phyloP scores from a whole-genome alignment of 768 basidiomycete genomes.

The Pulveroboletus ravenelii region DNA sequence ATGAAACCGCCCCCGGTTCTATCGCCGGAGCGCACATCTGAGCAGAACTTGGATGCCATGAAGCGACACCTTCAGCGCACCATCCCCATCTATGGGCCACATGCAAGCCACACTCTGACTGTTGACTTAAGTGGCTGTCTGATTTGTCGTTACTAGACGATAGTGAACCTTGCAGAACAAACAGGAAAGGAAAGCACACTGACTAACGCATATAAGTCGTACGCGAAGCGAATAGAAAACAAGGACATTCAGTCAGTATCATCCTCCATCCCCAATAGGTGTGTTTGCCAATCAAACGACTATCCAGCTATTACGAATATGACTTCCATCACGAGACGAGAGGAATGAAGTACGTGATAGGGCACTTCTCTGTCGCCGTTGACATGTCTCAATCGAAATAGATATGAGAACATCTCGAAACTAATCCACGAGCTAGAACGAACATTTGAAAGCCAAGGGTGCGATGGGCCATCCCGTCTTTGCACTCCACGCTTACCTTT shows the following conservation, averaged over 20 bases:
- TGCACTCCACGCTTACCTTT: neutral
- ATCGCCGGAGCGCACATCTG: conserved; percentile 64
- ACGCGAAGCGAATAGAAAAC: conserved; percentile 50
- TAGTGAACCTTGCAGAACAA: conserved; percentile 89
- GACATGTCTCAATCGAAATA: conserved; percentile 23
- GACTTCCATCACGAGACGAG: conserved; percentile 93
- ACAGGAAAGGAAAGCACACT: conserved; percentile 82
- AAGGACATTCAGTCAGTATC: conserved; percentile 53
- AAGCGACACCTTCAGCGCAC: conserved; percentile 69
- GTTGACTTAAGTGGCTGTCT: conserved; percentile 3
- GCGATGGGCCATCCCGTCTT: conserved; percentile 9
- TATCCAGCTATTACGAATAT: conserved; percentile 67
- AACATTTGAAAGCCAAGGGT: conserved; percentile 80
- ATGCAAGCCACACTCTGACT: conserved; percentile 42
- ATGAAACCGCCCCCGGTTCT: conserved; percentile 85
- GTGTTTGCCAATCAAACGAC: neutral
- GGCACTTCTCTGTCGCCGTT: neutral
- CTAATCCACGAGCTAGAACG: conserved; percentile 67
- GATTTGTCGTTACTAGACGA: conserved; percentile 42
- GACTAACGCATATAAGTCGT: conserved; percentile 72
- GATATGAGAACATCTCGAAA: conserved; percentile 87
- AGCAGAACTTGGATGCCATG: conserved; percentile 66
- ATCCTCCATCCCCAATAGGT: neutral
- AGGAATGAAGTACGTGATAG: conserved; percentile 77
- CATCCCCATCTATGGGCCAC: conserved; percentile 67